Evolutionary conservation across 2,329 filamentous ascomycete genomes (phyloP).

Genomic region (Hypocreales sp.): DNA sequence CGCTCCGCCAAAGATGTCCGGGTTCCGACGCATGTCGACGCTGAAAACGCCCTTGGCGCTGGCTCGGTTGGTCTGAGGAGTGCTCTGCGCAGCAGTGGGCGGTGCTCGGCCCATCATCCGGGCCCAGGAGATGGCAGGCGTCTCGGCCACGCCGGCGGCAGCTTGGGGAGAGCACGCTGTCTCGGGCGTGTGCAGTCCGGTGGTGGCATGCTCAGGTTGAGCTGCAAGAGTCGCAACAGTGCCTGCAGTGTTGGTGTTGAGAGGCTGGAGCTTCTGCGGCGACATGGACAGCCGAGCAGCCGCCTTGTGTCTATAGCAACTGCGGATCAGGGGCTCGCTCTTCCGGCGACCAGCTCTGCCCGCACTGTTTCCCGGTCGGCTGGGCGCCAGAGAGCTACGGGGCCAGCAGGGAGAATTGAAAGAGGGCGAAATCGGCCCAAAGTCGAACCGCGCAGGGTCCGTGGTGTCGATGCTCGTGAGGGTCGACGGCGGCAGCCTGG

Average conservation of each 20-base stretch:
- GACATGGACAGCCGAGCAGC: conserved; percentile 13
- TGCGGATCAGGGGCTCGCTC: conserved; percentile 18
- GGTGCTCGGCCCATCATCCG: conserved; percentile 4
- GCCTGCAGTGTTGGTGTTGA: too few species aligned
- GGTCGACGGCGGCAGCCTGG: conserved; percentile 4
- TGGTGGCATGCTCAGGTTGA: too few species aligned
- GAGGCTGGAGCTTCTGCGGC: conserved; percentile 10
- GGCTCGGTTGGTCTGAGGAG: too few species aligned
- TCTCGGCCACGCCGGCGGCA: not conserved
- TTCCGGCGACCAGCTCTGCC: conserved; percentile 18
- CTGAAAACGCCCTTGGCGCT: conserved; percentile 10
- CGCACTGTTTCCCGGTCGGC: too few species aligned
- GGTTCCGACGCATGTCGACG: conserved; percentile 18
- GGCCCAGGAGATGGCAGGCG: conserved; percentile 6
- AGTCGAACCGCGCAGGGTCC: conserved; percentile 9
- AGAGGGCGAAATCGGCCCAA: conserved; percentile 12
- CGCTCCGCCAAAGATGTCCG: conserved; percentile 19
- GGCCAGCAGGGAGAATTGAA: conserved; percentile 13
- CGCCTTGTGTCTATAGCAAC: conserved; percentile 7
- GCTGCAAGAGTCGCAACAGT: too few species aligned
- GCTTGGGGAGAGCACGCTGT: too few species aligned
- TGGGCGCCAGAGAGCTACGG: too few species aligned
- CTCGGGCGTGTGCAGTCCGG: not conserved
- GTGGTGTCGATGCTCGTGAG: conserved; percentile 1
- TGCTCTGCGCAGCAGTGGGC: not conserved